Base-by-base conservation (phyloP, 352 stramenopile genomes). In the Globisporangium nodosum region DNA sequence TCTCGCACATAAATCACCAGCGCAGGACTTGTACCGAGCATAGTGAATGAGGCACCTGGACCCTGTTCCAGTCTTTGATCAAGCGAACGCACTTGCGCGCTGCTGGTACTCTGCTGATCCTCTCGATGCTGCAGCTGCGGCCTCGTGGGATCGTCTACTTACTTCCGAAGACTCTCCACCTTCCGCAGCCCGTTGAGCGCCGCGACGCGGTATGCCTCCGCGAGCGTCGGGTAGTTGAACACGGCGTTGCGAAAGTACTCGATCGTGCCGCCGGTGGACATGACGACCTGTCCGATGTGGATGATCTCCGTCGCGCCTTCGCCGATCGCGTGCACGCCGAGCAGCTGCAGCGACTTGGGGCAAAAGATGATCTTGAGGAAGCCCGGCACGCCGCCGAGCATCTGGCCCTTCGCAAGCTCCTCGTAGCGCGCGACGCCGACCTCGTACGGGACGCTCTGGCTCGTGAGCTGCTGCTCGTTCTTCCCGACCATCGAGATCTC, bases 221-320 rank as follows among this genome's bases (percentile, higher is more conserved):
- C 87, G 52, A 97, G 70, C 30, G 87, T 97, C 48, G 88, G 88
- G 74, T 95, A 97, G 73, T 97, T 97, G 69, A 97, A 96, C 59
- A 97, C 88, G 24, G 88, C 85, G 54, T 92, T 92, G 52, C 83
- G 80, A 68, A 97, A 96, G 75, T 96, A 96, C 50, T 94, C 83
- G 50, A 97, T 72, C 20, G 81, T 90, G 43, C 85, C 87, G 49
- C 73, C 85, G 31, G 80, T 93, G 15, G 84, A 87, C 81, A 93
- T 93, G 27, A 90, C 84, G 24, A 93, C 84, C 60, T 95, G 85
- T 18, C 85, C 85, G 70, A 95, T 92, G 71, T 95, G 85, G 64
- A 95, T 92, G 66, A 95, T 95, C 60, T 95, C 85, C n/a, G 85
- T 95, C 33, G 85, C 85, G 27, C 83, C 84, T 56, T 95, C 84